Base-by-base conservation (phyloP, 2,329 filamentous ascomycete genomes). In the Aspergillus quadrilineatus region DNA sequence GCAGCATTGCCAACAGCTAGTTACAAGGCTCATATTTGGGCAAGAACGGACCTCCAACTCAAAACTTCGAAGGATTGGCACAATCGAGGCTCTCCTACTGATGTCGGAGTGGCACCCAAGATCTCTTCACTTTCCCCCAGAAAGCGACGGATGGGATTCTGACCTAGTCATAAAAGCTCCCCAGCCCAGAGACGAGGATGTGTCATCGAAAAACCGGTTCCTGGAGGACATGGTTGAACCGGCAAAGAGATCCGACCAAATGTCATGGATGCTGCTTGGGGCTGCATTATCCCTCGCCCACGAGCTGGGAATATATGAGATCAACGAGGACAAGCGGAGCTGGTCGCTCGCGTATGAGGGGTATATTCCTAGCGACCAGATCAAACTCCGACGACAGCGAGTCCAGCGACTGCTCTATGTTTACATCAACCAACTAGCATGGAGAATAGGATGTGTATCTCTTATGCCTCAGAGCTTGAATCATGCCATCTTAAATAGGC, bases 241-340 rank as follows among this genome's bases (percentile, higher is more conserved):
- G 2, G 79, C 81, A 1, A 78, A 78, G 57, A 72, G 79, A 54
- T 84, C 80, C 0, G 82, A 84, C 62, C 77, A 81, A 2, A 84
- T 85, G 81, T 84, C 82, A 0, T 85, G 82, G 82, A 84, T 83
- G 78, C 63, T 84, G 17, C 75, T 85, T 41, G 82, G 82, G 2
- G 80, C 78, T 61, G 82, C 79, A 0, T 63, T 81, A 26, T 80
- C 80, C 3, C 70, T 84, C 10, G 77, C 80, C 1, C 80, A 82
- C 51, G 80, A 83, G 59, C 68, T 82, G 26, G 77, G 80, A 2
- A 70, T 83, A n/a, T 78, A 81, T 58, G 74, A 80, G 49, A 72
- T 77, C 32, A 69, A 73, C 37, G 70, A 69, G 44, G 66, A 60
- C 41, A 75, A 72, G 17, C 69, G 15, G 71, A 54, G 50, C 58